Conservation (phyloP, 2,329 filamentous ascomycete species). For the Colletotrichum paranaense region DNA sequence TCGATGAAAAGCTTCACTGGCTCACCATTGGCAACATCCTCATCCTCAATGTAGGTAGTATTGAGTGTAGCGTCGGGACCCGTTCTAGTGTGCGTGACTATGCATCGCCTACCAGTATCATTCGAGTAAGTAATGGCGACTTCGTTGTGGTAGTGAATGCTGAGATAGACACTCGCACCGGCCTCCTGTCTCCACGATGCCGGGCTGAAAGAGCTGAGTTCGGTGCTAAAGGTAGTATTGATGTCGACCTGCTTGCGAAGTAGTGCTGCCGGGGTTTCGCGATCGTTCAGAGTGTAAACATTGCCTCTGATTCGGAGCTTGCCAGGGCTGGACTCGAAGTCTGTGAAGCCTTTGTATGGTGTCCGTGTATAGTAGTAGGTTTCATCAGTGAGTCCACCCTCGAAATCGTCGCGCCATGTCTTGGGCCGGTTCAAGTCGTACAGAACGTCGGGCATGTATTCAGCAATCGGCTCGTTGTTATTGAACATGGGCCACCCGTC, state of each 20-base stretch:
- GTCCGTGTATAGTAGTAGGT: conserved; percentile 34
- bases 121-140: conserved; percentile 25
- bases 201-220: conserved; percentile 27
- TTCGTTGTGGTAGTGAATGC: conserved; percentile 36
- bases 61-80: conserved; percentile 32
- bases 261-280: conserved; percentile 32
- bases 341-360: conserved; percentile 34
- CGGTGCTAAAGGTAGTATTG: conserved; percentile 35
- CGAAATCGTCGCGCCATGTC: conserved; percentile 35
- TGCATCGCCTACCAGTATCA: conserved; percentile 16
- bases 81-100: conserved; percentile 28
- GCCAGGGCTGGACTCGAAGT: conserved; percentile 29
- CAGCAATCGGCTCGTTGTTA: conserved; percentile 19
- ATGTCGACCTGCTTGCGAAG: conserved; percentile 35
- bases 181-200: conserved; percentile 28
- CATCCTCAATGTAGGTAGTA: conserved; percentile 33
- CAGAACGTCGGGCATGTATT: conserved; percentile 27
- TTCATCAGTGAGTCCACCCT: conserved; percentile 28
- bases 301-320: conserved; percentile 32
- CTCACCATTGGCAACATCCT: conserved; percentile 25
- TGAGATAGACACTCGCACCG: conserved; percentile 32
- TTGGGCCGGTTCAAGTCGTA: conserved; percentile 29
- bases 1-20: conserved; percentile 34
- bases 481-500: conserved; percentile 37
- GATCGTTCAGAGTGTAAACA: conserved; percentile 30